Conservation (phyloP, 2,329 filamentous ascomycete genomes). For the Fusarium azukiicola region DNA sequence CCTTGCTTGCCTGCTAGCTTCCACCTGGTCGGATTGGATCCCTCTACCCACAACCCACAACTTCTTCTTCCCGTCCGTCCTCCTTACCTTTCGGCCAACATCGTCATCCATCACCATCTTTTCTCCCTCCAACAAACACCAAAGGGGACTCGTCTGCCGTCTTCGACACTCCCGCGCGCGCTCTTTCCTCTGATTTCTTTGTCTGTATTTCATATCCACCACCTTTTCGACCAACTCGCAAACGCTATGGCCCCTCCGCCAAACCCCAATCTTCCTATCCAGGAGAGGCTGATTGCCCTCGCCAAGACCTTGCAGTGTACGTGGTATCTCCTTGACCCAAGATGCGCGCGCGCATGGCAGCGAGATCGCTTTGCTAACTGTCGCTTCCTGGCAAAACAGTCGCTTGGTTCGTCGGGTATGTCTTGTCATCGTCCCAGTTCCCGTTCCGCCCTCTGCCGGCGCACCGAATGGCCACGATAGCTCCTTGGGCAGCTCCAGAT, state of each 20-base stretch:
- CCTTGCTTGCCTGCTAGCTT: constrained; percentile 38
- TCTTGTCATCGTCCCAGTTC: constrained; percentile 55
- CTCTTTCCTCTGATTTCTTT: constrained; percentile 6
- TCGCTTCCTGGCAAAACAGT: constrained; percentile 67
- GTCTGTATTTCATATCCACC: constrained; percentile 14
- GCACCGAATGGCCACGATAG: constrained; percentile 44
- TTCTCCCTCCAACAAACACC: constrained; percentile 8
- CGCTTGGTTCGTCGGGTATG: constrained; percentile 91
- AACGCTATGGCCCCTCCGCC: constrained; percentile 86
- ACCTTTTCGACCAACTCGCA: constrained; percentile 23
- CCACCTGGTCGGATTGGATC: not conserved
- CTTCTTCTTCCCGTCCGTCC: constrained; percentile 33
- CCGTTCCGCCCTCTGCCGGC: constrained; percentile 28
- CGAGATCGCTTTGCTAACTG: constrained; percentile 49
- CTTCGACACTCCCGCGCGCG: constrained; percentile 22
- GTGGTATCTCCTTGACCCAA: constrained; percentile 60
- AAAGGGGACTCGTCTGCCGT: constrained; percentile 21
- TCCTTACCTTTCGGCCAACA: constrained; percentile 31
- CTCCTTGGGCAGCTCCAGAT: constrained; percentile 26
- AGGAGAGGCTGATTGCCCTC: constrained; percentile 87
- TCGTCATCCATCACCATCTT: constrained; percentile 45
- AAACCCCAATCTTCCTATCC: constrained; percentile 83
- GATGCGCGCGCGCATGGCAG: constrained; percentile 17
- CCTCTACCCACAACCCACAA: constrained; percentile 31
- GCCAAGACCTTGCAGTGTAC: constrained; percentile 96